Conservation (phyloP, 352 stramenopile species). For the Thraustochytrium striatum region DNA sequence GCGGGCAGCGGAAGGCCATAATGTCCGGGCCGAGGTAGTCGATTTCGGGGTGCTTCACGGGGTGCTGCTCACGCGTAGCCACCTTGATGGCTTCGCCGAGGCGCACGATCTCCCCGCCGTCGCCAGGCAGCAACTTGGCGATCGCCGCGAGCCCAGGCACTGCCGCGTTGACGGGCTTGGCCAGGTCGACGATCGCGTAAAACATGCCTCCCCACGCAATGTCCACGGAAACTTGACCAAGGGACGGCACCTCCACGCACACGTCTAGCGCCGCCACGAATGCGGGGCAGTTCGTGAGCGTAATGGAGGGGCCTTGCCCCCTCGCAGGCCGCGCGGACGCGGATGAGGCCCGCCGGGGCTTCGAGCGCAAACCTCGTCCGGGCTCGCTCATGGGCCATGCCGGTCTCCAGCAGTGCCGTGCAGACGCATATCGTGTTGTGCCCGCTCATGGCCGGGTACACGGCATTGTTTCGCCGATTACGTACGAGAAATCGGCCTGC, state of each 20-base stretch:
- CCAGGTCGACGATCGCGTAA: conserved; percentile 50
- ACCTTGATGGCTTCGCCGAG: conserved; percentile 50
- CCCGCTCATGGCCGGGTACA: conserved; percentile 51
- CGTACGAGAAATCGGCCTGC: neutral
- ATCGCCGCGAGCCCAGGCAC: conserved; percentile 4
- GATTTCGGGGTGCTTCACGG: conserved; percentile 44
- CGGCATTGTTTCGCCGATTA: conserved; percentile 45
- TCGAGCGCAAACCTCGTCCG: conserved; percentile 48
- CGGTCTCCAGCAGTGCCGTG: conserved; percentile 47
- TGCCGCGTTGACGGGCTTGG: neutral
- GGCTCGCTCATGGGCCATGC: neutral
- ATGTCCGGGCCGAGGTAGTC: conserved; percentile 52
- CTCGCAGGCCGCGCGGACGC: neutral
- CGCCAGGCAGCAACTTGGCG: neutral
- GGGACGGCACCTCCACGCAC: conserved; percentile 8
- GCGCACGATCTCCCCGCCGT: neutral
- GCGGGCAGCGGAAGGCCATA: conserved; percentile 32
- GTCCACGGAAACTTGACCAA: conserved; percentile 8
- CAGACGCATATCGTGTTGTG: conserved; percentile 53
- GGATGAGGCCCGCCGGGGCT: conserved; percentile 18
- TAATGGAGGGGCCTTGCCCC: neutral
- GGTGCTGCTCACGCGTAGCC: conserved; percentile 38
- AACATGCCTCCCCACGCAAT: conserved; percentile 52
- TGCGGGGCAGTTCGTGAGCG: conserved; percentile 35
- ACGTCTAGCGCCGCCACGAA: conserved; percentile 28